Conservation (phyloP, 2,329 filamentous ascomycete genomes). For the Botrytis pseudocinerea region DNA sequence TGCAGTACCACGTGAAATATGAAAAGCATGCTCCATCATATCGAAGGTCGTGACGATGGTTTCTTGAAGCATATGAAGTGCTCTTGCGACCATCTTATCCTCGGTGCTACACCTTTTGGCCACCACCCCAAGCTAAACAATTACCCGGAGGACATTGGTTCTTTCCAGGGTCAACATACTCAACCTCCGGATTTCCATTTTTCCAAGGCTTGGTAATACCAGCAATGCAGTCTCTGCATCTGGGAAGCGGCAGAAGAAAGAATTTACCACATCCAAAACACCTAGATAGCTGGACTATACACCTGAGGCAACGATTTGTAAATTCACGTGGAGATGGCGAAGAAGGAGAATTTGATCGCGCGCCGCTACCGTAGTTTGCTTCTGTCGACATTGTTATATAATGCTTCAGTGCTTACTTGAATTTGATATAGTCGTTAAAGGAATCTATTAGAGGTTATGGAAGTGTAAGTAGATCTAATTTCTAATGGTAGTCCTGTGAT, state of each 20-base stretch:
- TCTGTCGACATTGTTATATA: neutral
- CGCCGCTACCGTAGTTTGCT: neutral
- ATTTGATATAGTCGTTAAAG: neutral
- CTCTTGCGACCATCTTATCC: neutral
- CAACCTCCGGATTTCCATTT: neutral
- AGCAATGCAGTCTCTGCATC: neutral
- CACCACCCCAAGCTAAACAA: neutral
- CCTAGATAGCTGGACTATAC: accelerated
- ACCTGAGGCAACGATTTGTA: accelerated
- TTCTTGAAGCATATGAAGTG: neutral
- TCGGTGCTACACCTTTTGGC: neutral
- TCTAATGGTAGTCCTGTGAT: neutral
- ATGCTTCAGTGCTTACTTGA: neutral
- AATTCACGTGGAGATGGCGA: neutral
- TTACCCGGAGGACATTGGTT: neutral
- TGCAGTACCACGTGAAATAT: neutral
- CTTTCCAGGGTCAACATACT: accelerated
- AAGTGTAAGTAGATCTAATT: too few species aligned
- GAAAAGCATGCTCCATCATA: neutral
- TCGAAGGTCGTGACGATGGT: neutral
- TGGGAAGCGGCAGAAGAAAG: neutral
- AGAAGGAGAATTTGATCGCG: neutral
- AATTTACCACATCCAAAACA: neutral
- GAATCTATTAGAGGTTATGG: too few species aligned
- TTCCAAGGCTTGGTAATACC: neutral